Evolutionary conservation across 208 protist genomes (phyloP), one percentile per base, ranked within the genome.

Genomic region (Crithidia bombi): DNA sequence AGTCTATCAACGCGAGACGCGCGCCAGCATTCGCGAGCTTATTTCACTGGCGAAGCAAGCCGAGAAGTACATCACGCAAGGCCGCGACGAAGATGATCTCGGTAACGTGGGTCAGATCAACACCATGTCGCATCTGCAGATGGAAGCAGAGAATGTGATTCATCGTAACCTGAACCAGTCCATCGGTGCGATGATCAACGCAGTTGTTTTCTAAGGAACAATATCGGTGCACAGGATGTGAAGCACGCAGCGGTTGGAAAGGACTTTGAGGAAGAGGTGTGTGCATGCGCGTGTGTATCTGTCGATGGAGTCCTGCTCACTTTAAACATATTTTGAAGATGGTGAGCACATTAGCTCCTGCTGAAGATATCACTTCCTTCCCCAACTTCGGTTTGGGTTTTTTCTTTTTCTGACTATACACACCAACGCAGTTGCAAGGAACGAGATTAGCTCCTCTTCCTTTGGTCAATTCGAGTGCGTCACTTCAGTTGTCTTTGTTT

Each of bases 141-240:
- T 76, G 43, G 91, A 96, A 65, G 75, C 91, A 6, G 85, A 92
- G 44, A 86, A 73, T 6, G 64, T 96, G 17, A 89, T 96, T 55
- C 78, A 93, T 59, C 76, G 81, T 41, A 93, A 92, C 61, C 74
- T 96, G 23, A 91, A 92, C 50, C 75, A 96, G 51, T 85, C 91
- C 33, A 90, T 96, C 39, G 91, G 91, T 12, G 75, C 88, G 38
- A 93, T 96, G 91, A 87, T 96, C 63, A 96, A 96, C 69, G 81
- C 86, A 3, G 83, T 96, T 12, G 91, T 92, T 23, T 96, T 96
- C 58, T 96, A 84, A 81, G n/a, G 51, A 49, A 21, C 7, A 23
- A 49, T 11, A 5, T 49, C 25, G 28, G 10, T 55, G 50, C 50
- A 15, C 14, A 36, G 28, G 28, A 5, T 55, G 2, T 33, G 36